Evolutionary conservation across 768 basidiomycete genomes (phyloP), one percentile per base, ranked within the genome.

Genomic region (Ramaria sp.): DNA sequence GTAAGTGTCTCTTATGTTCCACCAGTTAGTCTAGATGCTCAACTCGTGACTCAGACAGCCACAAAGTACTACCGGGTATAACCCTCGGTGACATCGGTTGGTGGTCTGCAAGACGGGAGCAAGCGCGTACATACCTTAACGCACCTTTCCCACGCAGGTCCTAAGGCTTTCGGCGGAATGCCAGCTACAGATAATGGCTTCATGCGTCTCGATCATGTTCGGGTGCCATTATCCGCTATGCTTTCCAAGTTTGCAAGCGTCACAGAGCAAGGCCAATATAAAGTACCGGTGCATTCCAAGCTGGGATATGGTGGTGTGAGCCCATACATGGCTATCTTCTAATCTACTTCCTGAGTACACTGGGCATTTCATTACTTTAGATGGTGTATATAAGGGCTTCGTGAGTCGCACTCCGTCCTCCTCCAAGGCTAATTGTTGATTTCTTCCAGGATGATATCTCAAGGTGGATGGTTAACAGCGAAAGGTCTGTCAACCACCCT

Each of bases 231-330:
- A 51, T 78, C 76, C 58, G 72, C 85, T 45, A 88, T 91, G 86
- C 77, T 90, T 5, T 84, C 82, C 43, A 82, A 79, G 53, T 89
- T 88, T 60, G 83, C 87, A 1, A 75, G 75, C 48, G 82, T 90
- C 42, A 83, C 84, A 0, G 71, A 80, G 31, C 81, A 79, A 0
- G 84, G 85, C 2, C 66, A 69, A 58, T 91, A 90, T 62, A 62
- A 82, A 24, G 72, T 76, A 60, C 86, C 87, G 17, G 80, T 80
- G 33, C 87, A 89, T 63, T 75, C 82, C 1, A 90, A 88, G 65
- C 69, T 88, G 24, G 84, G 83, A 60, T 88, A 86, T 59, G 83
- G 83, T 52, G 86, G 86, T 2, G 86, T 87, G 64, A 63, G 81
- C 76, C 43, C 30, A 31, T 38, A 22, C 17, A 20, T 10, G 39